Evolutionary conservation across 163 green algal genomes (phyloP), one percentile per base, ranked within the genome.

Genomic region (Chlorella variabilis): DNA sequence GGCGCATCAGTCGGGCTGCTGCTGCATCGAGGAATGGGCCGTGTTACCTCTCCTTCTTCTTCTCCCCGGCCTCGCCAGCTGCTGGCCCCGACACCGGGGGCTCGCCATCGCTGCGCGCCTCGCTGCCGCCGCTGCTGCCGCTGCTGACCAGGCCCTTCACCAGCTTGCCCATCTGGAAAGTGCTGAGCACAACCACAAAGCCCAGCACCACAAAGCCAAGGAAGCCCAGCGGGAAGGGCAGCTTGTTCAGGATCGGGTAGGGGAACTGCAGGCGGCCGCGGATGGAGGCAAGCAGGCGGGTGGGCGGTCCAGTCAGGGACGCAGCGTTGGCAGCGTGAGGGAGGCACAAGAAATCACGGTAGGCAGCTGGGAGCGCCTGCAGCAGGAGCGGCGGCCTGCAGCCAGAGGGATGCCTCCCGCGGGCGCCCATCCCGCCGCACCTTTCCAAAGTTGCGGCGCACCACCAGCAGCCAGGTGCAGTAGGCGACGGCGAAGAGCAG

Each of bases 171-270:
- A 86, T 9, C 54, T 87, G 54, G 63, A 87, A 86, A 0, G 71
- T 34, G 9, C 8, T 36, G 36, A 81, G 48, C 36, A 90, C 48
- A 2, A 90, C 45, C 4, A 17, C 39, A 25, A 85, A 67, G 66
- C 81, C 85, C 0, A 73, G 51, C 33, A 42, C 36, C 31, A 77
- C 56, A 54, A 90, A 86, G 45, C 39, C 78, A 25, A 70, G 23
- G 49, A 80, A 90, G 59, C 82, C 85, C 36, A 25, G 29, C 1
- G 82, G 78, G 71, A 86, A 87, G 27, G 91, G 90, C 62, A 94
- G 68, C 67, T 89, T 89, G 83, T 94, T 93, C 20, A 94, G 75
- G 79, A 94, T 88, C 39, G 91, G 91, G 84, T 94, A 94, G 4
- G 90, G 91, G 69, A 92, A 94, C 29, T n/a, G n/a, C n/a, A n/a